Conservation (phyloP, 2,329 filamentous ascomycete species). For the Fusarium nematophilum region DNA sequence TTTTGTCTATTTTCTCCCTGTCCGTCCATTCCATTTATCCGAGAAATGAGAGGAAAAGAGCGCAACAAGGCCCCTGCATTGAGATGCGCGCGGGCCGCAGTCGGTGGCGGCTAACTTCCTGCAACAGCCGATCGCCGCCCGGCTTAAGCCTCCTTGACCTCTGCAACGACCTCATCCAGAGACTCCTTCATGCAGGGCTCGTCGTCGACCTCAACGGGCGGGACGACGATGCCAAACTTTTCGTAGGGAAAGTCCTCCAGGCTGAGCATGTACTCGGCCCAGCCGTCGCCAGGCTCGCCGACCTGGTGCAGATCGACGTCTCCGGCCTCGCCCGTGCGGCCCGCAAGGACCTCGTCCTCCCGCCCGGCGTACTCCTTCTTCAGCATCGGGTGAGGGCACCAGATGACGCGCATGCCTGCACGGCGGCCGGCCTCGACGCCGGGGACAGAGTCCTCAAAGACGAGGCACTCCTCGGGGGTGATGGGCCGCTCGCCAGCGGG, state of each 20-base stretch:
- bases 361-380: slow-evolving; percentile 79
- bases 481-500: slow-evolving; percentile 72
- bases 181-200: slow-evolving; percentile 56
- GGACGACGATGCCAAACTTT: slow-evolving; percentile 68
- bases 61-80: not conserved
- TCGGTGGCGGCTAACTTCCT: slow-evolving; percentile 1
- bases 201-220: slow-evolving; percentile 54
- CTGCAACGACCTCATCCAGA: slow-evolving; percentile 18
- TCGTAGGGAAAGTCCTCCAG: slow-evolving; percentile 68
- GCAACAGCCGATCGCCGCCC: not conserved
- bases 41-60: slow-evolving; percentile 4
- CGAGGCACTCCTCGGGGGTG: slow-evolving; percentile 86
- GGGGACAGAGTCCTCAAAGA: slow-evolving; percentile 95
- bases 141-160: slow-evolving; percentile 27
- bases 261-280: slow-evolving; percentile 65
- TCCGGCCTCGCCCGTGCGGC: slow-evolving; percentile 76
- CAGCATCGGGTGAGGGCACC: slow-evolving; percentile 87
- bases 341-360: slow-evolving; percentile 86
- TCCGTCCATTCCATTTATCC: slow-evolving; percentile 5
- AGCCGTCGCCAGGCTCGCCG: slow-evolving; percentile 69
- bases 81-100: not conserved
- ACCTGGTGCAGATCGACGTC: slow-evolving; percentile 65
- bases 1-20: not conserved
- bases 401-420: slow-evolving; percentile 94
- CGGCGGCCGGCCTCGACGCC: slow-evolving; percentile 91